Conservation (phyloP, 2,329 filamentous ascomycete species). For the Aotearoamyces nothofagi region DNA sequence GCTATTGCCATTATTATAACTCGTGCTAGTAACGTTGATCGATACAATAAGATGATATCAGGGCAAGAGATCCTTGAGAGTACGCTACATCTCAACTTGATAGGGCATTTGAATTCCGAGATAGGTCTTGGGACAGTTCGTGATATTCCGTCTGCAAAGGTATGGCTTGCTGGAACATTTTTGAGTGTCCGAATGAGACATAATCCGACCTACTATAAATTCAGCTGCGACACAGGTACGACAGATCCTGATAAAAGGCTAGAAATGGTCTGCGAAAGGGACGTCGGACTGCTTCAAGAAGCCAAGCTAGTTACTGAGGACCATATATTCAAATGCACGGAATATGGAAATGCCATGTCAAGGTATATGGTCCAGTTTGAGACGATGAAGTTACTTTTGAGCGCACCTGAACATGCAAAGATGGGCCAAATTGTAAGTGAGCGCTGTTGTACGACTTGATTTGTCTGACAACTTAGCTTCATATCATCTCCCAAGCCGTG, state of each 20-base stretch:
- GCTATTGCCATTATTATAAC: constrained; percentile 73
- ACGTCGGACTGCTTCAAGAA: constrained; percentile 49
- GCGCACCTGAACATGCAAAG: constrained; percentile 41
- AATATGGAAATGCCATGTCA: constrained; percentile 69
- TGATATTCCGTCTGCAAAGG: constrained; percentile 47
- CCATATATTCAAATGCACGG: constrained; percentile 42
- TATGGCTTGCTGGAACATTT: constrained; percentile 67
- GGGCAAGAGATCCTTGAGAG: constrained; percentile 65
- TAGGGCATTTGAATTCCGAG: constrained; percentile 76
- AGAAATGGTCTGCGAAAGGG: constrained; percentile 53
- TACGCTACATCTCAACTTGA: constrained; percentile 60
- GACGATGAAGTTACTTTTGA: constrained; percentile 60
- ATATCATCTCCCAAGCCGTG: constrained; percentile 46
- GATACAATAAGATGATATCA: constrained; percentile 60
- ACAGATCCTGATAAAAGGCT: constrained; percentile 46
- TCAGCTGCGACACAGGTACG: constrained; percentile 35
- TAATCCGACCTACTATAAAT: constrained; percentile 56
- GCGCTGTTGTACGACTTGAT: constrained; percentile 4
- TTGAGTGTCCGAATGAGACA: constrained; percentile 57
- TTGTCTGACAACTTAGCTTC: constrained; percentile 35
- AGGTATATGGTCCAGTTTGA: constrained; percentile 67
- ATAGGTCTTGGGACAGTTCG: constrained; percentile 61
- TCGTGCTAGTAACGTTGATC: constrained; percentile 40
- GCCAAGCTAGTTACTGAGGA: constrained; percentile 35
- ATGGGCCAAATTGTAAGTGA: constrained; percentile 52